A percentile compares a stretch with the other conserved stretches of the same genome.
Evolutionary conservation across 2,329 filamentous ascomycete species (phyloP).

Genomic region (Paracorniculantispora psalliotae): DNA sequence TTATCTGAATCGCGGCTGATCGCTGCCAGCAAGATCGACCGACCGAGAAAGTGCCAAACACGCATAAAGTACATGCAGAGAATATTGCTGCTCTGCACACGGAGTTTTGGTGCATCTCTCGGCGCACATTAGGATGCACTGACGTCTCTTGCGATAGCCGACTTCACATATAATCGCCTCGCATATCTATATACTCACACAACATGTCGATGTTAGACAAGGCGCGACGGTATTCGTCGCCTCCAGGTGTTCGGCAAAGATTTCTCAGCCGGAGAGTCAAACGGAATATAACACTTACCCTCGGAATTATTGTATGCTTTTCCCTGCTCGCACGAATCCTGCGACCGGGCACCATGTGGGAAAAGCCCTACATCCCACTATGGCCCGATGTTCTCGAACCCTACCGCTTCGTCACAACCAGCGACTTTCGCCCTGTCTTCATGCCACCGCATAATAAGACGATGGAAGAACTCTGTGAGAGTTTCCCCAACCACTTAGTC

Average conservation of each 20-base stretch:
- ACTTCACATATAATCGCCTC: too few relatives aligned
- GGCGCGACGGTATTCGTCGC: neutral
- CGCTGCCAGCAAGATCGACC: neutral
- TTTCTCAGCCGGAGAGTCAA: neutral
- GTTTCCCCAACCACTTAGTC: conserved; percentile 24
- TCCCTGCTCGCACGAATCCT: neutral
- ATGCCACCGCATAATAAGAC: conserved; percentile 16
- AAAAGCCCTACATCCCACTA: neutral
- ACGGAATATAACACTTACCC: neutral
- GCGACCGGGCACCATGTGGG: neutral
- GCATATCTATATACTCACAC: neutral
- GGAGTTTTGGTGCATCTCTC: neutral
- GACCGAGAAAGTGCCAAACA: too few relatives aligned
- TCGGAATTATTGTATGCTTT: neutral
- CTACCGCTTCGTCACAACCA: conserved; percentile 22
- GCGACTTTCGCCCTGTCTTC: conserved; percentile 23
- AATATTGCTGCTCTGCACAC: neutral
- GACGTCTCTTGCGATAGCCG: too few relatives aligned
- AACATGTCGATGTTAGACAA: neutral
- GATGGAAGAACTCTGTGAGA: conserved; percentile 21
- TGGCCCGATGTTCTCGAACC: conserved; percentile 12
- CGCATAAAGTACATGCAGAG: too few relatives aligned
- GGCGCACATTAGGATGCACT: too few relatives aligned
- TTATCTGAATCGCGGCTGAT: neutral
- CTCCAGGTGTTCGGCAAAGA: neutral